Percentiles rank a stretch among this genome's conserved stretches.
Conservation (phyloP, 257 asterid genomes). For the Linaria vulgaris region DNA sequence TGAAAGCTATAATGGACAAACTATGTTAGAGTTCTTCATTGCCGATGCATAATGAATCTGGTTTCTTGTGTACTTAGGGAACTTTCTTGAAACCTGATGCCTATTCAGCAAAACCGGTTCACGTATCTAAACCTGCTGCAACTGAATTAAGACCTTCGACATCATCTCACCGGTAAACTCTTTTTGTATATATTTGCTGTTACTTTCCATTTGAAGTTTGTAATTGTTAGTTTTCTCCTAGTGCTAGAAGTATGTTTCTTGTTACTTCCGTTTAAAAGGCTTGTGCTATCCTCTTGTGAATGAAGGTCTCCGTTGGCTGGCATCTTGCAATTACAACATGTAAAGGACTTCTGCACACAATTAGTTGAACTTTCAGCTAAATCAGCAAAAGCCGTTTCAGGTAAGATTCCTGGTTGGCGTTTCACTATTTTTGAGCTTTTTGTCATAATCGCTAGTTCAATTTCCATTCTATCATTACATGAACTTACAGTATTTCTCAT, state of each 20-base stretch:
- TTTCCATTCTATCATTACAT: neutral
- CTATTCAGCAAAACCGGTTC: slow-evolving; percentile 32
- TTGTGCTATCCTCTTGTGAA: slow-evolving; percentile 6
- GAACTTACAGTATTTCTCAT: too few species aligned
- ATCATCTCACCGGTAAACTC: slow-evolving; percentile 44
- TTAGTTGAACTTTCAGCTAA: slow-evolving; percentile 56
- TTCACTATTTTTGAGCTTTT: slow-evolving; percentile 11
- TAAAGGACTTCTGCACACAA: slow-evolving; percentile 52
- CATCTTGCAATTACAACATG: slow-evolving; percentile 46
- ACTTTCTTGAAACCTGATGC: slow-evolving; percentile 29
- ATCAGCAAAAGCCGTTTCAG: slow-evolving; percentile 50
- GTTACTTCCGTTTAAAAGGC: slow-evolving; percentile 2
- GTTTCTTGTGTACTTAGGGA: slow-evolving; percentile 41
- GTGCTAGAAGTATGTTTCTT: neutral
- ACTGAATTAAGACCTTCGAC: slow-evolving; percentile 31
- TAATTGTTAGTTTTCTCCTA: neutral
- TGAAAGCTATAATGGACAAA: neutral
- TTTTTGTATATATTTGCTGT: neutral
- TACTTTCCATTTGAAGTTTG: slow-evolving; percentile 15
- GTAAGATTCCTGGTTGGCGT: slow-evolving; percentile 26
- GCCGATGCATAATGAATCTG: slow-evolving; percentile 18
- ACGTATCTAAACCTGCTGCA: slow-evolving; percentile 31
- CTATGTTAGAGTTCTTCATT: slow-evolving; percentile 6
- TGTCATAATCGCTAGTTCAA: neutral
- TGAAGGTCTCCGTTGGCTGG: slow-evolving; percentile 57